Percentiles rank a stretch among this genome's conserved stretches.
Conservation (phyloP, 371 early-diverging fungal species). For the Synchytrium microbalum region DNA sequence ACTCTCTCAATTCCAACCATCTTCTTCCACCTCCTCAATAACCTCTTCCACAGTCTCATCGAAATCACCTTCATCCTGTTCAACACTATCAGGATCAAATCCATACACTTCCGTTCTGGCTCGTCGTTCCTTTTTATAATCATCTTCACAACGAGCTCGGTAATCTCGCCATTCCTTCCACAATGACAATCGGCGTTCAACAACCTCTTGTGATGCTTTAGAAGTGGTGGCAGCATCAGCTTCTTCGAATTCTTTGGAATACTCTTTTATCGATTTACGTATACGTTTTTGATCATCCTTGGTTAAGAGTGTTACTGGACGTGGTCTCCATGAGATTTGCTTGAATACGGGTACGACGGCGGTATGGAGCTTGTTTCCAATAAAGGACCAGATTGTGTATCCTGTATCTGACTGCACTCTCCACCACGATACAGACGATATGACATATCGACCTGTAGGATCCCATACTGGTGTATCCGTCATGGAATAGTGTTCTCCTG, state of each 20-base stretch:
- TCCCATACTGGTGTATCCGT: constrained; percentile 93
- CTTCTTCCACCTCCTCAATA: constrained; percentile 31
- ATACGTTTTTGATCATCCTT: constrained; percentile 71
- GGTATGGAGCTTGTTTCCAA: constrained; percentile 72
- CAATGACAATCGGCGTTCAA: constrained; percentile 25
- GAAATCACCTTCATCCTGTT: constrained; percentile 12
- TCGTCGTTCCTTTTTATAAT: constrained; percentile 20
- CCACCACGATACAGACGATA: constrained; percentile 83
- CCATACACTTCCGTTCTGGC: constrained; percentile 31
- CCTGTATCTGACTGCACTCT: constrained; percentile 67
- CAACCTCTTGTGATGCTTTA: constrained; percentile 28
- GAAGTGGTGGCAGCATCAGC: constrained; percentile 31
- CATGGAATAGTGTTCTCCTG: constrained; percentile 84
- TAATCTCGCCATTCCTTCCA: constrained; percentile 40
- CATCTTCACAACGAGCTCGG: constrained; percentile 22
- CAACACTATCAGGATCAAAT: constrained; percentile 26
- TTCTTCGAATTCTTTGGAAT: constrained; percentile 76
- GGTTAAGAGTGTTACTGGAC: constrained; percentile 75
- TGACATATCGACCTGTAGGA: constrained; percentile 91
- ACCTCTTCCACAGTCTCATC: constrained; percentile 42
- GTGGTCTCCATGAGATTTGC: constrained; percentile 92
- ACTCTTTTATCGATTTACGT: constrained; percentile 83
- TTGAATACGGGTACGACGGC: constrained; percentile 75
- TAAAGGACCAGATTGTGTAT: constrained; percentile 86
- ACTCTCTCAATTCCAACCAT: no score